phyloP scores from a whole-genome alignment of 495 filamentous ascomycete species.

The Glarea lozoyensis region DNA sequence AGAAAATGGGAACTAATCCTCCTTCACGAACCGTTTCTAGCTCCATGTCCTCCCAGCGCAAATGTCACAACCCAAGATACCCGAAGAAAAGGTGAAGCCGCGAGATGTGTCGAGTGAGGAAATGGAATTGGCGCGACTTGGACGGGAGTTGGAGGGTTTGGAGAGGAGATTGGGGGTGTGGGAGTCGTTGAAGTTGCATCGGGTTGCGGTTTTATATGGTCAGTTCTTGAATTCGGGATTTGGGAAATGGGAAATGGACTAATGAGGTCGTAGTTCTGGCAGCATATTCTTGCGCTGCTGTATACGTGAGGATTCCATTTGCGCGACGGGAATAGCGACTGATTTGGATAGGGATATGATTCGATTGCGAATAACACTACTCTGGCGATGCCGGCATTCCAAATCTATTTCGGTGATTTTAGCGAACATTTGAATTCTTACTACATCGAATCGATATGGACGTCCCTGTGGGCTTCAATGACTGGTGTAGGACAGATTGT shows the following conservation, averaged over 20 bases:
- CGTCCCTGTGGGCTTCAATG: conserved; percentile 24
- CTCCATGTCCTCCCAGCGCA: no score
- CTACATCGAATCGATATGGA: conserved; percentile 24
- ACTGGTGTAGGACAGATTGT: conserved; percentile 19
- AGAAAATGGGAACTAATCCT: no score
- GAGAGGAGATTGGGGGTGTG: conserved; percentile 8
- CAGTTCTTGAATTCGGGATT: background rate
- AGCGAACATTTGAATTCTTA: conserved; percentile 4
- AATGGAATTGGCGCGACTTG: conserved; percentile 7
- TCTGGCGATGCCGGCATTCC: conserved; percentile 22
- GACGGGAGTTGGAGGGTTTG: conserved; percentile 6
- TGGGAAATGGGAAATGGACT: background rate
- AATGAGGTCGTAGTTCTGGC: conserved; percentile 5
- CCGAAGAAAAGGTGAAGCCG: no score
- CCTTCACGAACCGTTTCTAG: no score
- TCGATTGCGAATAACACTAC: conserved; percentile 22
- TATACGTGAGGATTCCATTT: conserved; percentile 8
- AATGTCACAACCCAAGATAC: no score
- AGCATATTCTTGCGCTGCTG: conserved; percentile 12
- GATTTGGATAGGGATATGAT: conserved; percentile 10
- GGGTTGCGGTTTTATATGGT: conserved; percentile 5
- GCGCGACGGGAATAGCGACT: background rate
- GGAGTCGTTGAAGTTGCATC: conserved; percentile 6
- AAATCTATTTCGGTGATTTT: conserved; percentile 21
- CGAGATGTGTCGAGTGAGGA: no score